Base-by-base conservation (phyloP, 345 rosid species). In the Mercurialis annua region DNA sequence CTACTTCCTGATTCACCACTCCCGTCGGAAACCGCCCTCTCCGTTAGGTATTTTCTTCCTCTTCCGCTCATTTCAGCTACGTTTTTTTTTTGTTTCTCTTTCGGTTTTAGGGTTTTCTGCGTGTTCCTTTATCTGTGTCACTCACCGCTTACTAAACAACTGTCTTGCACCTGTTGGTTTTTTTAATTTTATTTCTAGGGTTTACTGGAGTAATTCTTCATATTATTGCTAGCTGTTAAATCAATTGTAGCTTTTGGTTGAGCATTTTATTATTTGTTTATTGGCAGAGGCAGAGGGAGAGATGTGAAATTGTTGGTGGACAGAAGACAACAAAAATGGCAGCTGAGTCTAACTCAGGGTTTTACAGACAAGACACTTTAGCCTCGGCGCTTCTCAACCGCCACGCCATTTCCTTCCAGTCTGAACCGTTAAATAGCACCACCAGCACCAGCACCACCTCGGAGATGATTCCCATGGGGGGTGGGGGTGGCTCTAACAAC, bases 331-430 rank as follows among this genome's bases (percentile, higher is more conserved):
- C 3, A 59, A 18, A 76, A 71, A 86, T 92, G 98, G 85, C 92
- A 26, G 84, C 90, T 38, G 84, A 85, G 70, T 82, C 89, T 12
- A 82, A 82, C 73, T 26, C 83, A 38, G 86, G 86, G 61, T 79
- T 85, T 64, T 70, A 72, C 61, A 76, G 46, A 10, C 80, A 71
- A 5, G 81, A 66, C 48, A 53, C 71, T 54, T 62, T 77, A 51
- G 77, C 68, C 47, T 78, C 78, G 51, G 64, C 81, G 30, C 73
- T n/a, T n/a, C n/a, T 80, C 76, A 78, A 72, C 55, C 77, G 77
- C 62, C 81, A 83, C 57, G 90, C 86, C 12, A 72, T 84, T 26
- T 80, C 87, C 49, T 85, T 87, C 46, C 90, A 84, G 56, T 66
- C 84, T 7, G 81, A 71, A 16, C 74, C 79, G 2, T 33, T 79